Conservation (phyloP, 2,329 filamentous ascomycete species). For the Polychaeton citri region DNA sequence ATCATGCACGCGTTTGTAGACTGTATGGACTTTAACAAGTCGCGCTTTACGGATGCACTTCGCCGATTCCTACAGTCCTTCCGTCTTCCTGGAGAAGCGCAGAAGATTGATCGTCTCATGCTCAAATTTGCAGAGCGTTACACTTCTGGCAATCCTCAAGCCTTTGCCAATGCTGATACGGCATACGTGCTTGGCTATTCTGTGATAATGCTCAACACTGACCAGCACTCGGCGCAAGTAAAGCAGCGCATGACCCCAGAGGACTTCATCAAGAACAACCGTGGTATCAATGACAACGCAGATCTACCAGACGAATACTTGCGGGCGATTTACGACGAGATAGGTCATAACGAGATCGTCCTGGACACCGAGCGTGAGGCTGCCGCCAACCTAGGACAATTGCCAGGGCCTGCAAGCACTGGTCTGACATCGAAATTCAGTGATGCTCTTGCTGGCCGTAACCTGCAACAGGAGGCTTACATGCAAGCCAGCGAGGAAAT, state of each 20-base stretch:
- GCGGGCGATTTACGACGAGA: slow-evolving; percentile 80
- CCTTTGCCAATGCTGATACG: slow-evolving; percentile 95
- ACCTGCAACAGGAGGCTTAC: slow-evolving; percentile 84
- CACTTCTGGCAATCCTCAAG: slow-evolving; percentile 86
- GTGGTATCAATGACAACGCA: slow-evolving; percentile 92
- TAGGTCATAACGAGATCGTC: slow-evolving; percentile 81
- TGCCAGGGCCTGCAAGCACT: slow-evolving; percentile 33
- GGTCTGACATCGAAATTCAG: slow-evolving; percentile 73
- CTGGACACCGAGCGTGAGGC: slow-evolving; percentile 83
- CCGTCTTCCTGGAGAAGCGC: slow-evolving; percentile 84
- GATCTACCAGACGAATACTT: slow-evolving; percentile 91
- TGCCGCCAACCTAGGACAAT: slow-evolving; percentile 62
- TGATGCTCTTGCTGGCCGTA: slow-evolving; percentile 78
- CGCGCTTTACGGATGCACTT: slow-evolving; percentile 82
- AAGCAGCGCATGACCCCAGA: slow-evolving; percentile 83
- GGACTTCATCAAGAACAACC: slow-evolving; percentile 98
- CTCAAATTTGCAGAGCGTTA: slow-evolving; percentile 97
- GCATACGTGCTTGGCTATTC: slow-evolving; percentile 94
- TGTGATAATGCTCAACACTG: slow-evolving; percentile 91
- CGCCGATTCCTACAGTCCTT: slow-evolving; percentile 90
- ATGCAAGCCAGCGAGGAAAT: slow-evolving; percentile 94
- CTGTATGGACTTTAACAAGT: slow-evolving; percentile 81
- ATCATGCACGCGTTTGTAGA: slow-evolving; percentile 99
- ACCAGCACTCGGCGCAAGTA: slow-evolving; percentile 83
- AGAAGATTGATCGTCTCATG: slow-evolving; percentile 99